Base-by-base conservation (phyloP, 1,284 basidiomycete species). In the Tilletia horrida region DNA sequence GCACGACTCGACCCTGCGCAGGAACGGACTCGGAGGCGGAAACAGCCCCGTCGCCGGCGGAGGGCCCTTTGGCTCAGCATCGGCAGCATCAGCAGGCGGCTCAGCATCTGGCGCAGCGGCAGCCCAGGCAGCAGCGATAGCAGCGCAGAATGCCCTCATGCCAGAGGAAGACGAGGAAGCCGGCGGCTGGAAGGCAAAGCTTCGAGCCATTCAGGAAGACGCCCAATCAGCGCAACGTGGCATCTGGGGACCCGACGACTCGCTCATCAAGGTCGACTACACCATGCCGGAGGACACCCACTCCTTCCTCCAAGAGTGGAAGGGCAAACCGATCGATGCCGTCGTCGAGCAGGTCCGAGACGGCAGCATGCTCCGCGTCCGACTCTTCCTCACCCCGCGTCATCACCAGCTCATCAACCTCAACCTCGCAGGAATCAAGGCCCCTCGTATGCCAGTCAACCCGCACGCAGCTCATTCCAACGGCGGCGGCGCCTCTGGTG, bases 281-380 rank as follows among this genome's bases (percentile, higher is more conserved):
- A 87, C 88, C 66, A 97, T 97, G 93, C 94, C 94, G 2, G 93
- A 97, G 81, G 74, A 76, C 66, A 90, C 93, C 0, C 88, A 91
- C 75, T 88, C 88, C 1, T 97, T 97, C 84, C 87, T 98, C 40
- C 85, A 87, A 8, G 90, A 96, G 81, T 91, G 92, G 88, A 96
- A 93, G 82, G 92, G 91, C 42, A 90, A 92, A 81, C 85, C 88
- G 11, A 85, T 97, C 69, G 92, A 97, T 79, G 91, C 91, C 89
- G 83, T 76, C 84, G 91, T 98, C 69, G 95, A 98, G 83, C 89
- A 91, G 83, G 93, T 97, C 66, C 88, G 91, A 65, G 94, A 98
- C 81, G 95, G 94, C 62, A 90, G 90, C 48, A 94, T 92, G 63
- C 85, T 97, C 44, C 90, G 94, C 40, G 88, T 91, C 63, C 89